phyloP scores from a whole-genome alignment of 108 stramenopile genomes.

The Pelagomonas calceolata region DNA sequence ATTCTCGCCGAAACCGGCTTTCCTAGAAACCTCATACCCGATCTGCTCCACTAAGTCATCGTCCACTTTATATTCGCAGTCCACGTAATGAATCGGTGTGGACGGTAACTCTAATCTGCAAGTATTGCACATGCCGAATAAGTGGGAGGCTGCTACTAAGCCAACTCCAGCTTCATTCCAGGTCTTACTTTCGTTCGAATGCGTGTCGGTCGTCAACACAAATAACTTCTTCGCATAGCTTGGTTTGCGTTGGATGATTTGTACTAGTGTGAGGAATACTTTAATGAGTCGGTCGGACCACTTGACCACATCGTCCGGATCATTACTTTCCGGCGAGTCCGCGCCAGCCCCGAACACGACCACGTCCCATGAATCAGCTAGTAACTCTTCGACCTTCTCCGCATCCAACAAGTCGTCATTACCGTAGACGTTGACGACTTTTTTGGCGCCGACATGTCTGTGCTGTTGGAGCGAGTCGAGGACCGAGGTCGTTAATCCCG shows the following conservation, averaged over 20 bases:
- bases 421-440: not conserved
- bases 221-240: not conserved
- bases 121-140: not conserved
- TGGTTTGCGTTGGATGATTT: not conserved
- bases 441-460: not conserved
- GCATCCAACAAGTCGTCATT: not conserved
- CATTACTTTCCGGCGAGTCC: not conserved
- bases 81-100: not conserved
- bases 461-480: not conserved
- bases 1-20: not conserved
- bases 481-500: not conserved
- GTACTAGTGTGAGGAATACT: not conserved
- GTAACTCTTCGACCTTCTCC: not conserved
- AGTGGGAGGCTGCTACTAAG: not conserved
- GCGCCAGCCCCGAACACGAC: not conserved
- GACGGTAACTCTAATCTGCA: not conserved
- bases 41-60: not conserved
- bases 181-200: not conserved
- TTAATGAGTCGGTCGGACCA: not conserved
- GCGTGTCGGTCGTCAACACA: not conserved
- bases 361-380: not conserved
- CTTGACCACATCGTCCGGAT: not conserved
- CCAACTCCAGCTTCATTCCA: not conserved
- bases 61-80: not conserved
- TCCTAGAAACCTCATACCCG: not conserved